These are phyloP conservation scores for Coemansia sp. DNA, from an alignment of 192 early-diverging fungal species.

Conservation along the genomic window DNA sequence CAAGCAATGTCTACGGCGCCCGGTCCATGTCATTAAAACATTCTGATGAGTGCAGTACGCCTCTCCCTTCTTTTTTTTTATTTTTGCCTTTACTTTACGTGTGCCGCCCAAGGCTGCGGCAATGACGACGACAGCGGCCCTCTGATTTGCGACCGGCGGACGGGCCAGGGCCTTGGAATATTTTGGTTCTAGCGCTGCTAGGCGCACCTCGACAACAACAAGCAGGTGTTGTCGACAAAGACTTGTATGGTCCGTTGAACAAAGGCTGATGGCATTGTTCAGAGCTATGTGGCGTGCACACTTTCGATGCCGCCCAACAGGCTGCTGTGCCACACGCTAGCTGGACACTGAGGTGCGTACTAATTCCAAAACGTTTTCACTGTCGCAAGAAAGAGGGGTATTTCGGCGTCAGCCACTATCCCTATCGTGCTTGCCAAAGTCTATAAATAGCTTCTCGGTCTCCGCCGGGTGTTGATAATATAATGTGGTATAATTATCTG, in stretches of 20 bases:
- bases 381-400: not conserved
- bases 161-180: not conserved
- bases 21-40: slow-evolving; percentile 21
- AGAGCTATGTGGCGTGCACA: not conserved
- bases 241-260: not conserved
- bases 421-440: slow-evolving; percentile 1
- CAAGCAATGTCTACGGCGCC: slow-evolving; percentile 13
- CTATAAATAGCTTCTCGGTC: not conserved
- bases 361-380: not conserved
- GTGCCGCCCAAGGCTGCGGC: not conserved
- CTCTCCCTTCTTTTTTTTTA: slow-evolving; percentile 10
- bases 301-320: not conserved
- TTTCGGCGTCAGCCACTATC: not conserved
- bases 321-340: not conserved
- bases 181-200: not conserved
- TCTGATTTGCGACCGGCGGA: not conserved
- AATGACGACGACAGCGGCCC: not conserved
- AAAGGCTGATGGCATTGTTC: not conserved
- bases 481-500: not conserved
- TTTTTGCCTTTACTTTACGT: too few species aligned
- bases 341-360: not conserved
- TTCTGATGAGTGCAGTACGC: slow-evolving; percentile 25
- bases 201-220: not conserved
- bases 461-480: not conserved
- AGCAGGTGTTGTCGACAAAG: not conserved